Conservation (phyloP, 176 grass and related monocot genomes). For the Otatea glauca region DNA sequence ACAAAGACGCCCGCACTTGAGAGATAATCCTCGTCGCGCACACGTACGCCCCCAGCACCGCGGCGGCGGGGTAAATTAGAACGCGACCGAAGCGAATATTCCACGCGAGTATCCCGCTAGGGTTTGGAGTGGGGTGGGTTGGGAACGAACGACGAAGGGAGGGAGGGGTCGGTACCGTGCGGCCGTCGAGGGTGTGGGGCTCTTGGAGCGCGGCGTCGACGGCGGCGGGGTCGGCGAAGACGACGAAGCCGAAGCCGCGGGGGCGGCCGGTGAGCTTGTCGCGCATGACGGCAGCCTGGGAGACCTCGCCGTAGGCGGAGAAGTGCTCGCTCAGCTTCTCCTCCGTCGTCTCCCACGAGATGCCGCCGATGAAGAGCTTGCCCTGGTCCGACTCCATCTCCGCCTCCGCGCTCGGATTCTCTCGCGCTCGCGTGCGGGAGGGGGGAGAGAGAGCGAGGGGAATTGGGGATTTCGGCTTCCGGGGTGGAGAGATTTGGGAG, state of each 20-base stretch:
- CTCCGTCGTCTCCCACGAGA: conserved; percentile 98
- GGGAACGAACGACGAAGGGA: neutral
- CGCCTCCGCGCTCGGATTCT: conserved; percentile 37
- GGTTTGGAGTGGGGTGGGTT: conserved; percentile 14
- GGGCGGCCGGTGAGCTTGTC: conserved; percentile 93
- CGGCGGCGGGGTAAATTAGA: conserved; percentile 24
- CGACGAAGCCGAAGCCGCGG: conserved; percentile 95
- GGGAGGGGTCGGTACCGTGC: conserved; percentile 55
- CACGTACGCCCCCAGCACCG: neutral
- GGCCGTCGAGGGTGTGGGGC: conserved; percentile 87
- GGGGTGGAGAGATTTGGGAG: conserved; percentile 26
- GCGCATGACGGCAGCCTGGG: conserved; percentile 85
- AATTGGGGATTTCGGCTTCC: conserved; percentile 52
- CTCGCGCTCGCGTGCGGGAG: conserved; percentile 23
- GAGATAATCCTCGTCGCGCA: neutral
- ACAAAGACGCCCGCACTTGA: neutral
- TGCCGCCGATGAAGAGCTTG: conserved; percentile 97
- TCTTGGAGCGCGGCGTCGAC: conserved; percentile 87
- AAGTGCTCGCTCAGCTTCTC: conserved; percentile 96
- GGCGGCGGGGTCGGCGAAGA: conserved; percentile 78
- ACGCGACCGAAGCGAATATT: conserved; percentile 36
- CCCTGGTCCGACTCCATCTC: conserved; percentile 98
- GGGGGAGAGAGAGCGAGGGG: neutral
- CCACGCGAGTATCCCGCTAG: conserved; percentile 46
- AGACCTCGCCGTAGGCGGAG: conserved; percentile 75